Evolutionary conservation across 176 grass and related monocot genomes (phyloP).

Genomic region (Phyllostachys edulis): DNA sequence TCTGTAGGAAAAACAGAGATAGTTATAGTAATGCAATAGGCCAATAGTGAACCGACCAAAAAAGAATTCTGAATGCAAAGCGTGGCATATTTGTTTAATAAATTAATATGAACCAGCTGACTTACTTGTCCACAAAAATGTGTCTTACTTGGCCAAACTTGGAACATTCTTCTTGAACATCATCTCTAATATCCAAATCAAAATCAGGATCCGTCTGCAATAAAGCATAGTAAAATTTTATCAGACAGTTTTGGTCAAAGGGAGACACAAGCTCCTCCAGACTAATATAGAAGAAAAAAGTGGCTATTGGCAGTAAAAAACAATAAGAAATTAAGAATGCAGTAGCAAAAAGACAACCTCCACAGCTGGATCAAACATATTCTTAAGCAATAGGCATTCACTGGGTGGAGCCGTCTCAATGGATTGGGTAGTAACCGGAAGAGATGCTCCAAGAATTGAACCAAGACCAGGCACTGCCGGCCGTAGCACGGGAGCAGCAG

Average conservation of each 20-base stretch:
- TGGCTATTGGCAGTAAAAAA: not conserved
- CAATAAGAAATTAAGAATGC: not conserved
- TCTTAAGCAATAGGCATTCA: slow-evolving; percentile 92
- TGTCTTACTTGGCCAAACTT: slow-evolving; percentile 69
- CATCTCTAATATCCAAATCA: slow-evolving; percentile 85
- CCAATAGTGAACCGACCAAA: not conserved
- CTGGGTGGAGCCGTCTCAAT: slow-evolving; percentile 54
- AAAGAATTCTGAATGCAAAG: not conserved
- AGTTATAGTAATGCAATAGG: not conserved
- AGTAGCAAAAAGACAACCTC: slow-evolving; percentile 59
- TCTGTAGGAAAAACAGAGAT: not conserved
- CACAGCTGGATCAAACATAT: slow-evolving; percentile 87
- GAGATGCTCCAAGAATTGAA: slow-evolving; percentile 36
- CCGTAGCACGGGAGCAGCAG: slow-evolving; percentile 37
- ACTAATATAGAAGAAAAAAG: not conserved
- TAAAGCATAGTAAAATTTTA: not conserved
- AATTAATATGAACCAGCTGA: not conserved
- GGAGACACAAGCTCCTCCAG: not conserved
- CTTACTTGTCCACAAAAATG: slow-evolving; percentile 87
- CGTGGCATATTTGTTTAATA: not conserved
- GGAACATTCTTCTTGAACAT: slow-evolving; percentile 72
- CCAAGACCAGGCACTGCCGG: slow-evolving; percentile 46
- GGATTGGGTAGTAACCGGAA: slow-evolving; percentile 41
- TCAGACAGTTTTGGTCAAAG: slow-evolving; percentile 1
- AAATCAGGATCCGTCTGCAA: slow-evolving; percentile 82